Evolutionary conservation across 306 rosid genomes (phyloP).

Genomic region (Morella rubra): DNA sequence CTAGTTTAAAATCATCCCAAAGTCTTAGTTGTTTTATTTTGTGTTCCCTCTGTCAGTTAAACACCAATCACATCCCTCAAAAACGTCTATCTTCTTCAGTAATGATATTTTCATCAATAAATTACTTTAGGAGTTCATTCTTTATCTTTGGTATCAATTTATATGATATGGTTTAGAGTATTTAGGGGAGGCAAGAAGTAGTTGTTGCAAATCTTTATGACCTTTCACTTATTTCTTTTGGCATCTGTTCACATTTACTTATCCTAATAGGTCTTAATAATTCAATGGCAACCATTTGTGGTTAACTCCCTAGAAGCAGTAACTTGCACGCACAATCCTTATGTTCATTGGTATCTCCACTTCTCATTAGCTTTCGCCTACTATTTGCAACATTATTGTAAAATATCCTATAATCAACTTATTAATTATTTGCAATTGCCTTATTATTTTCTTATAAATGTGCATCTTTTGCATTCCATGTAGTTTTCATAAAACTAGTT

Average conservation of each 20-base stretch:
- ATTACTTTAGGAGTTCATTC: background rate
- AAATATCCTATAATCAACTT: background rate
- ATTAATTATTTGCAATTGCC: background rate
- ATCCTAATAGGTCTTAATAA: background rate
- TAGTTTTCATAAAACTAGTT: background rate
- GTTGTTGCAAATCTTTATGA: background rate
- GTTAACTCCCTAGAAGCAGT: background rate
- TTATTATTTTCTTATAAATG: background rate
- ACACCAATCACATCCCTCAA: background rate
- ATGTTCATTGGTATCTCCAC: background rate
- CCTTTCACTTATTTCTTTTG: background rate
- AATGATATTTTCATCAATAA: background rate
- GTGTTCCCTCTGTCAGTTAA: background rate
- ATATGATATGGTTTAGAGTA: background rate
- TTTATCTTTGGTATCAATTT: background rate
- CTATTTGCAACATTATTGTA: background rate
- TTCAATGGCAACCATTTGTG: background rate
- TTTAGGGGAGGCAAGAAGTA: background rate
- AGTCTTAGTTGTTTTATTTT: no score
- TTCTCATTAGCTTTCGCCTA: background rate
- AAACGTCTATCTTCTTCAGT: background rate
- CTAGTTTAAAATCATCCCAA: background rate
- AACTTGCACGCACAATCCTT: background rate
- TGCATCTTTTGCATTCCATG: background rate
- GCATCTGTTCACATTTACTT: background rate